These are phyloP conservation scores for Lagerstroemia speciosa DNA, from an alignment of 345 rosid species.

Conservation along the genomic window DNA sequence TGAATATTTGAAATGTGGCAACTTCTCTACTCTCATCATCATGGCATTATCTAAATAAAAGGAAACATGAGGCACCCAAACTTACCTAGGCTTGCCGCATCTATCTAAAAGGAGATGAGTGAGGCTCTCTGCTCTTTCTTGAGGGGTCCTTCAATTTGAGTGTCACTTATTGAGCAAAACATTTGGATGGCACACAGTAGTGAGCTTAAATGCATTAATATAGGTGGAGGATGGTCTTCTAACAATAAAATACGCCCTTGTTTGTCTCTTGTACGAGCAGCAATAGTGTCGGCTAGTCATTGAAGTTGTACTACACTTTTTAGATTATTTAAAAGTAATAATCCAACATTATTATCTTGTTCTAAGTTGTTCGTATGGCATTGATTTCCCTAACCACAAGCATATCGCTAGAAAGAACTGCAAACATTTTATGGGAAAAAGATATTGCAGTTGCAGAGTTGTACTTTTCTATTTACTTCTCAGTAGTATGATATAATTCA, in stretches of 20 bases:
- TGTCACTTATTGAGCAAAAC: slow-evolving; percentile 36
- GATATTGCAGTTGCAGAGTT: neutral
- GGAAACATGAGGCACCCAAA: slow-evolving; percentile 7
- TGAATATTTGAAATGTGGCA: slow-evolving; percentile 10
- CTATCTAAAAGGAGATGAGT: slow-evolving; percentile 6
- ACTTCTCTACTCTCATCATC: slow-evolving; percentile 11
- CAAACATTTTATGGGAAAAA: no score
- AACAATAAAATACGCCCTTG: slow-evolving; percentile 6
- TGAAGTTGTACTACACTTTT: no score
- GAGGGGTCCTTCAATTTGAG: neutral
- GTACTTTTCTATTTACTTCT: no score
- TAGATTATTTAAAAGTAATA: no score
- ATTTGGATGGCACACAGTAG: slow-evolving; percentile 24
- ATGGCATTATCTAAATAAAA: slow-evolving; percentile 1
- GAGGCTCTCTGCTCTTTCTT: no score
- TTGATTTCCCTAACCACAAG: no score
- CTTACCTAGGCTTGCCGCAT: neutral
- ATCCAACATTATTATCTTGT: no score
- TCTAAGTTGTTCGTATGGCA: no score
- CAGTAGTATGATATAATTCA: no score
- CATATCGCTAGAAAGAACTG: no score
- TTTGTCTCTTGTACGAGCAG: neutral
- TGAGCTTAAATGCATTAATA: no score
- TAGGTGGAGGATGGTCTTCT: slow-evolving; percentile 21
- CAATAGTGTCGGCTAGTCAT: neutral